Percentiles rank a stretch among this genome's conserved stretches.
These are phyloP conservation scores for Polygonum aviculare DNA, from an alignment of 148 eudicot genomes.

Conservation along the genomic window DNA sequence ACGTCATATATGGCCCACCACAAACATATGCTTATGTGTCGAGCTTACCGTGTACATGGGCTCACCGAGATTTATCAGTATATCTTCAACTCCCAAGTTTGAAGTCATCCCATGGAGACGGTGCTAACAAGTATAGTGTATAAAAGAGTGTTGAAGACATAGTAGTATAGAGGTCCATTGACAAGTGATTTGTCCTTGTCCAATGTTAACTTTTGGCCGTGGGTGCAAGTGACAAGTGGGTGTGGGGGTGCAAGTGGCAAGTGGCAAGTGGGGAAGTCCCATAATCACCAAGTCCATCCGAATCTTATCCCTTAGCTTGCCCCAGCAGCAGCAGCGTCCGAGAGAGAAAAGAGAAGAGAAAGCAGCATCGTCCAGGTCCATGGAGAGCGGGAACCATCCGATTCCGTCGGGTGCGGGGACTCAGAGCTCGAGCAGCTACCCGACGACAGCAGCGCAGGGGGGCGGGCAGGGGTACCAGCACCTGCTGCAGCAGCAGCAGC, in stretches of 20 bases:
- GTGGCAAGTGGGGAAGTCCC: too few species aligned
- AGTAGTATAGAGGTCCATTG: not conserved
- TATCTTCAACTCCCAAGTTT: not conserved
- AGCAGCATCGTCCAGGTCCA: not conserved
- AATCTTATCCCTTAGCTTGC: too few species aligned
- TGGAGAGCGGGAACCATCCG: conserved; percentile 27
- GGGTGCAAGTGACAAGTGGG: too few species aligned
- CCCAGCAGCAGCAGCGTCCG: too few species aligned
- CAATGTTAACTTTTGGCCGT: not conserved
- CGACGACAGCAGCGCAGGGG: conserved; percentile 11
- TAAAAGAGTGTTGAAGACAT: not conserved
- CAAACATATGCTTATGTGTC: too few species aligned
- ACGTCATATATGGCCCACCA: too few species aligned
- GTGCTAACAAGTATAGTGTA: not conserved
- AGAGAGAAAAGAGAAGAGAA: too few species aligned
- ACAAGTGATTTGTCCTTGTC: not conserved
- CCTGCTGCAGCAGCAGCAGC: conserved; percentile 70
- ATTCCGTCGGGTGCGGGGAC: conserved; percentile 16
- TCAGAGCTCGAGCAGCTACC: conserved; percentile 18
- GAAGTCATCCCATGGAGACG: too few species aligned
- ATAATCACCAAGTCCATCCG: too few species aligned
- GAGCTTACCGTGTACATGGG: too few species aligned
- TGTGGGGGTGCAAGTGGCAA: too few species aligned
- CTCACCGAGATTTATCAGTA: too few species aligned
- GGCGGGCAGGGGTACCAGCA: conserved; percentile 40